Evolutionary conservation across 2,329 filamentous ascomycete genomes (phyloP).

Genomic region (Fusarium hainanense): DNA sequence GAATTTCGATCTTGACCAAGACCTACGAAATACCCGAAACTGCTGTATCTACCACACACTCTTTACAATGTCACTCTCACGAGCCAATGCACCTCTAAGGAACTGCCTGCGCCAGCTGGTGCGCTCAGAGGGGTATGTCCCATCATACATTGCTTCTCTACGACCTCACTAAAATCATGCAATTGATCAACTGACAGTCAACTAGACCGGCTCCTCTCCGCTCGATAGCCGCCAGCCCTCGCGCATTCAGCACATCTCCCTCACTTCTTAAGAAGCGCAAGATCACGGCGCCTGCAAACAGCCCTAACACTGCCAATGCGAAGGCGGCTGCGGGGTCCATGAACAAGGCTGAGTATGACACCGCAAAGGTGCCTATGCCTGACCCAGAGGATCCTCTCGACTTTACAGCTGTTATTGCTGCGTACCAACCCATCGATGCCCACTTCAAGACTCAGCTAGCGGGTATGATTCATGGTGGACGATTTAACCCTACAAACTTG

Average conservation of each 20-base stretch:
- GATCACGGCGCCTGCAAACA: slow-evolving; percentile 48
- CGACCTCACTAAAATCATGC: not conserved
- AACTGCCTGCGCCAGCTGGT: slow-evolving; percentile 41
- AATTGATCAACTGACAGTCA: slow-evolving; percentile 28
- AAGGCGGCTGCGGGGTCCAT: slow-evolving; percentile 32
- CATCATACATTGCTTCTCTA: not conserved
- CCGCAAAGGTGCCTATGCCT: slow-evolving; percentile 44
- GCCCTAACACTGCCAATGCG: slow-evolving; percentile 39
- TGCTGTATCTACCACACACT: not conserved
- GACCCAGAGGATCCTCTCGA: slow-evolving; percentile 59
- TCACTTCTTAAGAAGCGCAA: slow-evolving; percentile 55
- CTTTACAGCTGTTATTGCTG: slow-evolving; percentile 61
- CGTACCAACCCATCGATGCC: slow-evolving; percentile 54
- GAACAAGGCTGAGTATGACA: slow-evolving; percentile 35
- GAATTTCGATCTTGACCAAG: slow-evolving; percentile 31
- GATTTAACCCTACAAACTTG: slow-evolving; percentile 63
- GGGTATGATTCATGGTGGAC: slow-evolving; percentile 56
- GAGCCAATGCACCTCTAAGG: slow-evolving; percentile 40
- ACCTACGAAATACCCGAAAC: not conserved
- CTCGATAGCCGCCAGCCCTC: slow-evolving; percentile 26
- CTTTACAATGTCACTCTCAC: slow-evolving; percentile 38
- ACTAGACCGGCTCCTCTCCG: slow-evolving; percentile 34
- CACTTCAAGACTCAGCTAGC: slow-evolving; percentile 59
- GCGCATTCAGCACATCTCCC: slow-evolving; percentile 48
- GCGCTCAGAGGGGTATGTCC: slow-evolving; percentile 40